These are phyloP conservation scores for Xylariaceae sp. DNA, from an alignment of 2,329 filamentous ascomycete genomes.

Conservation along the genomic window DNA sequence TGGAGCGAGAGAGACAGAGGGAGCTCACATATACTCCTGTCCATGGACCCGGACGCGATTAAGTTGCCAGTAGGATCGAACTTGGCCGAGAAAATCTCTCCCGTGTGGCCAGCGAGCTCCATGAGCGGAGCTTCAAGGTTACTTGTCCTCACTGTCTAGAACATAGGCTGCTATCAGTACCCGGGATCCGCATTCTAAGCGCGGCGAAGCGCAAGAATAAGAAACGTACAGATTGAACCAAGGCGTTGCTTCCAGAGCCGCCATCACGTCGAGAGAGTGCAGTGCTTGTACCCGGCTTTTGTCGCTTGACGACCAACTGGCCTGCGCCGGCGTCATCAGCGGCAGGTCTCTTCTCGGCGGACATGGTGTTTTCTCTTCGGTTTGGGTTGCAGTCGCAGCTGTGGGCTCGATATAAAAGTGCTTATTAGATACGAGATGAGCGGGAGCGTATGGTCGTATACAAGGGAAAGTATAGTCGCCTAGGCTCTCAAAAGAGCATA, in stretches of 20 bases:
- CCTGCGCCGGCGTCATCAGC: conserved; percentile 79
- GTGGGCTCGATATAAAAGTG: conserved; percentile 1
- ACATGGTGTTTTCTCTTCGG: conserved; percentile 63
- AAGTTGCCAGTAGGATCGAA: conserved; percentile 88
- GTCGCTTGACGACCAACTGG: conserved; percentile 87
- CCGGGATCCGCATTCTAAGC: background rate
- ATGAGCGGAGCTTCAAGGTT: conserved; percentile 88
- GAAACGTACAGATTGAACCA: conserved; percentile 58
- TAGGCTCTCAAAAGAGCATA: background rate
- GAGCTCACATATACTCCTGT: conserved; percentile 80
- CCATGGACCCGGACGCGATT: conserved; percentile 95
- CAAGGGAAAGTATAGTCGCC: background rate
- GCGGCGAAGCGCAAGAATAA: background rate
- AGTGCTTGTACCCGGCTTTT: conserved; percentile 66
- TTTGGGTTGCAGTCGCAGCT: background rate
- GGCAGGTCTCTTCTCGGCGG: conserved; percentile 90
- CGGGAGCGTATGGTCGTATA: background rate
- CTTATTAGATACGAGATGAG: background rate
- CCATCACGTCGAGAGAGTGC: conserved; percentile 59
- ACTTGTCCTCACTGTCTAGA: conserved; percentile 78
- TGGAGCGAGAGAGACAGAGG: background rate
- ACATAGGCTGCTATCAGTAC: conserved; percentile 2
- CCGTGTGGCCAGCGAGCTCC: conserved; percentile 83
- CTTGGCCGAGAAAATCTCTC: conserved; percentile 87
- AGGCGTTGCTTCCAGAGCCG: conserved; percentile 46